Percentiles rank a stretch among this genome's conserved stretches.
Conservation (phyloP, 768 basidiomycete genomes). For the Collybiopsis luxurians region DNA sequence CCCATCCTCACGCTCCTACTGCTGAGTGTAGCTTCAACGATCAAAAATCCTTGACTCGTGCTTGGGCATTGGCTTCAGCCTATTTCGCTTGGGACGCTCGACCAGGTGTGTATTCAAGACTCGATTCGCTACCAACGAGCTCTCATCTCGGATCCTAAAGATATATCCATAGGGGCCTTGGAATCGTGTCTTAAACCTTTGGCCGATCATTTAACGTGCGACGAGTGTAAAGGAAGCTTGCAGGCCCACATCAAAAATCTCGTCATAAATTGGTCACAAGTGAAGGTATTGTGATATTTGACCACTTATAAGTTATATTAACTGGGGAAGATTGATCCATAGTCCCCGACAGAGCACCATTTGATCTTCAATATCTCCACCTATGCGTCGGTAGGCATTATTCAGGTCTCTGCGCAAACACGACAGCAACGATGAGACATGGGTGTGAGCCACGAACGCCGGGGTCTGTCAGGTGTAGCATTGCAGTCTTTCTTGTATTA, state of each 20-base stretch:
- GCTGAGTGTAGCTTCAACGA: constrained; percentile 64
- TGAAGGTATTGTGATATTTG: constrained; percentile 66
- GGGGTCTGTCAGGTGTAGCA: too few species aligned
- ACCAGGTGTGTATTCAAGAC: constrained; percentile 54
- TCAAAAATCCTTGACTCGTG: constrained; percentile 75
- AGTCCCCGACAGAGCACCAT: too few species aligned
- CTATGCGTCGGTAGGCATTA: too few species aligned
- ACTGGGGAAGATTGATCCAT: too few species aligned
- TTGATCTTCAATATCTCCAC: too few species aligned
- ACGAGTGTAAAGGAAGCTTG: constrained; percentile 61
- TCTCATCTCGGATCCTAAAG: constrained; percentile 30
- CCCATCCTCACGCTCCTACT: constrained; percentile 73
- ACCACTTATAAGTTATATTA: too few species aligned
- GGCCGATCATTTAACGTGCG: constrained; percentile 68
- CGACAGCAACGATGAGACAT: too few species aligned
- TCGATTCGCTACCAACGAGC: background rate
- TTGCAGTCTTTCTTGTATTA: too few species aligned
- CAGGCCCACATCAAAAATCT: constrained; percentile 66
- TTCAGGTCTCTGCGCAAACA: too few species aligned
- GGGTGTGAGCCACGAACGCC: too few species aligned
- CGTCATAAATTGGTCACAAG: constrained; percentile 72
- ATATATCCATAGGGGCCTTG: constrained; percentile 70
- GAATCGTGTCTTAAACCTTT: constrained; percentile 71
- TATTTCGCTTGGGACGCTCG: constrained; percentile 84
- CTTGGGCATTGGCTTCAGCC: constrained; percentile 81